Conservation (phyloP, 2,329 filamentous ascomycete genomes). For the Phaeosphaeriaceae sp. region DNA sequence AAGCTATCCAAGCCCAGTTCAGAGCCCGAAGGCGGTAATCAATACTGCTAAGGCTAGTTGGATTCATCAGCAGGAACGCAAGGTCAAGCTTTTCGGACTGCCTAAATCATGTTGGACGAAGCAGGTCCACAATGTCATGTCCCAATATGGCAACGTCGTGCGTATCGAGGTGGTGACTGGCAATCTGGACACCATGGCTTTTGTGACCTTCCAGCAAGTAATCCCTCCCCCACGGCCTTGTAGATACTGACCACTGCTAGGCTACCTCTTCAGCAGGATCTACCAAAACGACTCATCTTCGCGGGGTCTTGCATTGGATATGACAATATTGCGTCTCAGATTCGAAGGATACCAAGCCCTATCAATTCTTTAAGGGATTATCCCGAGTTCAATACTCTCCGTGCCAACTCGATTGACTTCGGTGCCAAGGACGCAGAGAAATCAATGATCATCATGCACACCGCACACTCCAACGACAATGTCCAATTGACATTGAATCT, state of each 20-base stretch:
- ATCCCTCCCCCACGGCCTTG: background rate
- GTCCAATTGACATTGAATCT: constrained; percentile 53
- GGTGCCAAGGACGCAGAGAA: constrained; percentile 64
- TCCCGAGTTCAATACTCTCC: constrained; percentile 33
- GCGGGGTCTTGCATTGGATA: constrained; percentile 6
- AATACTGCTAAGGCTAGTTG: constrained; percentile 15
- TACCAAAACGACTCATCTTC: constrained; percentile 18
- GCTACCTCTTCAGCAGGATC: constrained; percentile 13
- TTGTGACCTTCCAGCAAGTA: constrained; percentile 33
- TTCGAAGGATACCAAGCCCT: constrained; percentile 28
- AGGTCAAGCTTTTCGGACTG: constrained; percentile 25
- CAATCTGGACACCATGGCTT: constrained; percentile 20
- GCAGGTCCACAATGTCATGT: constrained; percentile 30
- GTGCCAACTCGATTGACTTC: constrained; percentile 63
- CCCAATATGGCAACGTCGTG: constrained; percentile 32
- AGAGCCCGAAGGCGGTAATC: constrained; percentile 2
- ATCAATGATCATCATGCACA: constrained; percentile 67
- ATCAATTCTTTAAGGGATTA: constrained; percentile 29
- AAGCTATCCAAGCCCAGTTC: background rate
- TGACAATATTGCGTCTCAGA: constrained; percentile 3
- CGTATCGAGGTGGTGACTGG: constrained; percentile 35
- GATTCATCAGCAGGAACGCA: constrained; percentile 29
- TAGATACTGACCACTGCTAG: constrained; percentile 12
- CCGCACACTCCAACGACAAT: constrained; percentile 35
- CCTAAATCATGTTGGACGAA: constrained; percentile 24